Percentiles rank a stretch among this genome's conserved stretches.
Evolutionary conservation across 1,284 basidiomycete genomes (phyloP).

Genomic region (Boletus smithii): DNA sequence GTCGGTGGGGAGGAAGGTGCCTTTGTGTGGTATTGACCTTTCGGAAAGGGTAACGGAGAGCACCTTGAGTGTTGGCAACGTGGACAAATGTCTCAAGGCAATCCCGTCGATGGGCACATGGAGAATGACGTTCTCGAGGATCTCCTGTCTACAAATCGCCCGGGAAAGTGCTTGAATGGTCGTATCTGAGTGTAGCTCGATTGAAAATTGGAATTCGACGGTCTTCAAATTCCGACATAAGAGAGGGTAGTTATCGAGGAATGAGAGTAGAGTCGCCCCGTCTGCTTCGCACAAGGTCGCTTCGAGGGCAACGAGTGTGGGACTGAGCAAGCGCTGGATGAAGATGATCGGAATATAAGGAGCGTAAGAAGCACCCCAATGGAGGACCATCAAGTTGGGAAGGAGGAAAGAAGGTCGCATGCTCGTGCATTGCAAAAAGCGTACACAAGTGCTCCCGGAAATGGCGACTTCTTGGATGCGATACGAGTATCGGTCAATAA

Average conservation of each 20-base stretch:
- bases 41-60: conserved; percentile 6
- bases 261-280: conserved; percentile 7
- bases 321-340: conserved; percentile 18
- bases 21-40: neutral
- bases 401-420: conserved; percentile 8
- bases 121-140: neutral
- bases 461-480: conserved; percentile 17
- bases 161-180: conserved; percentile 7
- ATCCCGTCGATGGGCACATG: neutral
- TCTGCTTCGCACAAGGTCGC: conserved; percentile 14
- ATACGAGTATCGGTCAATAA: conserved; percentile 12
- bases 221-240: conserved; percentile 9
- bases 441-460: neutral
- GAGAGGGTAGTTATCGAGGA: conserved; percentile 10
- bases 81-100: conserved; percentile 10
- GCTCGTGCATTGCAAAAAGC: conserved; percentile 13
- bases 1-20: neutral
- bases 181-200: neutral
- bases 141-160: conserved; percentile 5
- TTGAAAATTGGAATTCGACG: conserved; percentile 6
- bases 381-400: conserved; percentile 13
- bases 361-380: conserved; percentile 1
- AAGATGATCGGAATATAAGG: conserved; percentile 4
- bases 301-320: conserved; percentile 7
- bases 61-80: conserved; percentile 11